Evolutionary conservation across 768 basidiomycete species (phyloP).

Genomic region (Tubosaeta brunneosetosa): DNA sequence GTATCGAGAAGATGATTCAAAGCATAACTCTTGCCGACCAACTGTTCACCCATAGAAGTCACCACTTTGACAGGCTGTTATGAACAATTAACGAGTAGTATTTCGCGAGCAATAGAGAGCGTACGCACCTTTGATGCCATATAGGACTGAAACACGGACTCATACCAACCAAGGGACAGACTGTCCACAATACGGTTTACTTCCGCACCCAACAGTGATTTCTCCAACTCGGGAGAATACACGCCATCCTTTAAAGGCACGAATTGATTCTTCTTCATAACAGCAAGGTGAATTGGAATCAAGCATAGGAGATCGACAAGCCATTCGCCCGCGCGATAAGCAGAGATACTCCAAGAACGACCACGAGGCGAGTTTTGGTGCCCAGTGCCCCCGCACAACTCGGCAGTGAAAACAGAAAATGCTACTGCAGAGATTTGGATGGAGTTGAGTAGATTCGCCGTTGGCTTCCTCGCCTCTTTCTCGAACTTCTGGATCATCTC

Average conservation of each 20-base stretch:
- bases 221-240: slow-evolving; percentile 45
- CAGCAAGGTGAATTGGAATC: slow-evolving; percentile 60
- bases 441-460: slow-evolving; percentile 38
- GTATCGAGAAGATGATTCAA: slow-evolving; percentile 60
- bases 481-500: slow-evolving; percentile 48
- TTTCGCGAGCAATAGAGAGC: slow-evolving; percentile 33
- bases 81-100: neutral
- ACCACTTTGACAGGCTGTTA: slow-evolving; percentile 57
- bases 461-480: slow-evolving; percentile 47
- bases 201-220: slow-evolving; percentile 53
- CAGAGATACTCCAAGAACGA: slow-evolving; percentile 37
- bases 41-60: slow-evolving; percentile 67
- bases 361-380: slow-evolving; percentile 31
- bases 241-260: slow-evolving; percentile 58
- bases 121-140: slow-evolving; percentile 47
- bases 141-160: slow-evolving; percentile 59
- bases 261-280: slow-evolving; percentile 57
- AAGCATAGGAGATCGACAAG: slow-evolving; percentile 55
- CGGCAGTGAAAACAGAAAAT: slow-evolving; percentile 25
- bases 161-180: slow-evolving; percentile 61
- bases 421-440: slow-evolving; percentile 33
- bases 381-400: slow-evolving; percentile 15
- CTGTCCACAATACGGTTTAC: slow-evolving; percentile 52
- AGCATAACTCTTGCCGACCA: slow-evolving; percentile 57
- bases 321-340: slow-evolving; percentile 54